These are phyloP conservation scores for Protomyces gravidus DNA, from an alignment of 1,139 yeast genomes.

Conservation along the genomic window DNA sequence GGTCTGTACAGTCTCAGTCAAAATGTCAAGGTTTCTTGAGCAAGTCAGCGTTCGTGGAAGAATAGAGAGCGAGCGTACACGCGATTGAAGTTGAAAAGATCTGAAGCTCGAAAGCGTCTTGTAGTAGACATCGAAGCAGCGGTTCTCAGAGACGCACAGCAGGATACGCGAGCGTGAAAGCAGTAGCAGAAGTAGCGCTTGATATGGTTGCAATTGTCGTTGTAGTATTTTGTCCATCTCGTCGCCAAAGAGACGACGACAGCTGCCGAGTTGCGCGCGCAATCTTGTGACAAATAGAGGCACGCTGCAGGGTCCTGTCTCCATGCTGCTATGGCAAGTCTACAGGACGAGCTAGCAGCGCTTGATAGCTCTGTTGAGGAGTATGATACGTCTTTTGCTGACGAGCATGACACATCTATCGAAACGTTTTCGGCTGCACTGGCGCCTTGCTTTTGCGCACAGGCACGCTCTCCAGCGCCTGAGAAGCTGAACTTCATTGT, in stretches of 20 bases:
- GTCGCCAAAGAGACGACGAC: too few relatives aligned
- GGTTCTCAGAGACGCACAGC: too few relatives aligned
- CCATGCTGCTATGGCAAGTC: constrained; percentile 1
- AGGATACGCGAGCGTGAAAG: too few relatives aligned
- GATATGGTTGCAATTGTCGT: too few relatives aligned
- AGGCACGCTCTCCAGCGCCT: not conserved
- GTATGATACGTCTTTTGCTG: not conserved
- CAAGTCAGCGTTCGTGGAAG: not conserved
- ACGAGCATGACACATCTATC: not conserved
- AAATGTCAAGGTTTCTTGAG: constrained; percentile 30
- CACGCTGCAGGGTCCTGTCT: too few relatives aligned
- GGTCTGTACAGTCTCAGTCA: constrained; percentile 30
- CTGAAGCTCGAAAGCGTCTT: constrained; percentile 31
- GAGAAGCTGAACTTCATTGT: not conserved
- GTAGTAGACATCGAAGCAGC: constrained; percentile 31
- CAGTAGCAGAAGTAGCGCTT: too few relatives aligned
- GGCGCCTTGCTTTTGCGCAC: not conserved
- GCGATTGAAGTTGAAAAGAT: constrained; percentile 31
- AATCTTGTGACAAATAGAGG: too few relatives aligned
- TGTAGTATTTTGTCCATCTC: too few relatives aligned
- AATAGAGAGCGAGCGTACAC: constrained; percentile 17
- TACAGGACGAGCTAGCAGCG: not conserved
- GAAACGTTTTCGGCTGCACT: not conserved
- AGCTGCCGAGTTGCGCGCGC: too few relatives aligned
- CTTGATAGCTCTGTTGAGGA: not conserved